phyloP scores from a whole-genome alignment of 352 stramenopile genomes.

The Phytophthora boehmeriae region DNA sequence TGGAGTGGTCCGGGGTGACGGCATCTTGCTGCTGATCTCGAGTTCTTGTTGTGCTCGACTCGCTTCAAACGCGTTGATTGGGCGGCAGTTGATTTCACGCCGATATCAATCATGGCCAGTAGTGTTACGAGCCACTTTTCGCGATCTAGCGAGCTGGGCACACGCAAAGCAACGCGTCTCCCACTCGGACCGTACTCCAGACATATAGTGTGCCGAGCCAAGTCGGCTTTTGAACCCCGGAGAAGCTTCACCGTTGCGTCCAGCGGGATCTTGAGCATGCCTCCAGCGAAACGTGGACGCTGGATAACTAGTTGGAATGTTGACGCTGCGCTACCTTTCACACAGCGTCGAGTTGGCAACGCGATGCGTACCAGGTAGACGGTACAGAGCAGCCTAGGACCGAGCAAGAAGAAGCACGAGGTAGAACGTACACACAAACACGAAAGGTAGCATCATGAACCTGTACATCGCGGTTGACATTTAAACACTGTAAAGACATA shows the following conservation, averaged over 20 bases:
- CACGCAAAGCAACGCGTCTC: slow-evolving; percentile 11
- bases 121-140: slow-evolving; percentile 8
- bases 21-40: neutral
- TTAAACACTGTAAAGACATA: neutral
- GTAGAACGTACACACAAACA: neutral
- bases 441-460: neutral
- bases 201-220: slow-evolving; percentile 17
- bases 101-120: neutral
- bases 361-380: slow-evolving; percentile 11
- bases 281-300: slow-evolving; percentile 11
- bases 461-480: neutral
- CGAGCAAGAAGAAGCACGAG: neutral
- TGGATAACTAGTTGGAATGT: slow-evolving; percentile 12
- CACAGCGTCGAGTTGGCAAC: neutral
- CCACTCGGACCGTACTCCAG: slow-evolving; percentile 9
- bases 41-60: neutral
- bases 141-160: slow-evolving; percentile 1
- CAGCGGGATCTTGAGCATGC: slow-evolving; percentile 12
- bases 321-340: neutral
- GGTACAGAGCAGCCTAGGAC: slow-evolving; percentile 11
- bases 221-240: slow-evolving; percentile 5
- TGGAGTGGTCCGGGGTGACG: neutral
- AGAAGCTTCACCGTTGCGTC: slow-evolving; percentile 4
- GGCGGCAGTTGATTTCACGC: neutral
- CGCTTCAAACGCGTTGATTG: neutral